Percentiles rank a stretch among this genome's conserved stretches.
Evolutionary conservation across 2,329 filamentous ascomycete species (phyloP).

Genomic region (Beauveria bassiana): DNA sequence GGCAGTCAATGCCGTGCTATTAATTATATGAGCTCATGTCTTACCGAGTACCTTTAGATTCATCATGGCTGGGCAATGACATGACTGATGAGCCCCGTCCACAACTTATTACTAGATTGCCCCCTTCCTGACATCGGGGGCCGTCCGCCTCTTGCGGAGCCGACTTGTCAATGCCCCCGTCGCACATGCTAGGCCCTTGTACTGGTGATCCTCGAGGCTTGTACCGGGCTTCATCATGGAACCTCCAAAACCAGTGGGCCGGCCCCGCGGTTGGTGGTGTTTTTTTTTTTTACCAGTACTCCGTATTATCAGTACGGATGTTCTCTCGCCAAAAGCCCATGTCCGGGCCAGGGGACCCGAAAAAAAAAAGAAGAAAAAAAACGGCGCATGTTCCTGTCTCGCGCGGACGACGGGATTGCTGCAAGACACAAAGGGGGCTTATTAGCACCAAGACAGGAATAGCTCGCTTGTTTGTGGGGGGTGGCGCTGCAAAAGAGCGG

Average conservation of each 20-base stretch:
- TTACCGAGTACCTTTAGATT: neutral
- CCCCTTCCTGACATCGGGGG: neutral
- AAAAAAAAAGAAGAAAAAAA: neutral
- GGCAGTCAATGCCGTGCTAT: neutral
- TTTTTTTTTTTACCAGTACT: neutral
- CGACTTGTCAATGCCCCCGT: constrained; percentile 6
- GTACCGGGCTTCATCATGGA: neutral
- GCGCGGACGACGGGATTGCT: neutral
- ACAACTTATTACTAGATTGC: neutral
- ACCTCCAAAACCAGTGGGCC: constrained; percentile 1
- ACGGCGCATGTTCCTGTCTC: neutral
- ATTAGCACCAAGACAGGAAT: constrained; percentile 2
- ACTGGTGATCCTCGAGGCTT: neutral
- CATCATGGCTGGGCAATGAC: neutral
- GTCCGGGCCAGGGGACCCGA: neutral
- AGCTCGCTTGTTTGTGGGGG: neutral
- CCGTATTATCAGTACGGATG: too few species aligned
- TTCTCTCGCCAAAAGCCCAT: neutral
- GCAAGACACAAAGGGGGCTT: constrained; percentile 7
- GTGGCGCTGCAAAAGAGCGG: neutral
- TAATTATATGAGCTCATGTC: neutral
- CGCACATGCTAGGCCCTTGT: neutral
- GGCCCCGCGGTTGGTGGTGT: neutral
- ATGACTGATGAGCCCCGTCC: constrained; percentile 4
- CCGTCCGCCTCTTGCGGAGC: neutral